These are phyloP conservation scores for Prosopis cineraria DNA, from an alignment of 306 rosid species.

Conservation along the genomic window DNA sequence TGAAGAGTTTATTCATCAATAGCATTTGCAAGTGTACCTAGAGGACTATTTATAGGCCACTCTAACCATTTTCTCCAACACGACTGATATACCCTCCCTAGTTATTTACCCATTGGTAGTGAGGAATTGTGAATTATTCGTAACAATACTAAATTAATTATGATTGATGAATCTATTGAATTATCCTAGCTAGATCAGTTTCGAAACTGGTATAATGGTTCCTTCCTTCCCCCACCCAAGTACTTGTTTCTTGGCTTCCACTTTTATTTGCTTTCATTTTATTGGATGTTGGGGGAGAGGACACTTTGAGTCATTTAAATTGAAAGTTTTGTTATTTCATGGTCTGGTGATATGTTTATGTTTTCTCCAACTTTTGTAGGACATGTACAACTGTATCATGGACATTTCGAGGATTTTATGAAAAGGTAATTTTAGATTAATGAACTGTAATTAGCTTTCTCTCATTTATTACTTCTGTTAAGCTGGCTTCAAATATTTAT, in stretches of 20 bases:
- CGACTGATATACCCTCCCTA: not conserved
- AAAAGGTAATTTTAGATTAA: constrained; percentile 65
- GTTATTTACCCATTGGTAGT: not conserved
- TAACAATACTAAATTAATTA: not conserved
- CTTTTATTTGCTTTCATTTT: not conserved
- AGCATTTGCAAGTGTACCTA: not conserved
- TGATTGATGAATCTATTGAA: constrained; percentile 9
- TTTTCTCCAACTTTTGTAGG: constrained; percentile 53
- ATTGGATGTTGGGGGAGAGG: not conserved
- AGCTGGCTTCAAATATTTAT: constrained; percentile 23
- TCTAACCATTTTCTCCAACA: not conserved
- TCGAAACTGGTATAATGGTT: constrained; percentile 4
- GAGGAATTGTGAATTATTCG: not conserved
- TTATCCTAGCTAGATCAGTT: constrained; percentile 26
- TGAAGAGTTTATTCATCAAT: not conserved
- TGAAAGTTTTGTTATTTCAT: not conserved
- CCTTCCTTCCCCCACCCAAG: not conserved
- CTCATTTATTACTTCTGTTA: not conserved
- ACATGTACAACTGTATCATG: constrained; percentile 99
- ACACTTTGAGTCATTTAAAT: constrained; percentile 1
- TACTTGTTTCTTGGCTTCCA: not conserved
- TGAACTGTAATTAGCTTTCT: not conserved
- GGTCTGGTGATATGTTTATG: constrained; percentile 20
- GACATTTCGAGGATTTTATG: constrained; percentile 97
- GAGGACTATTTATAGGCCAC: not conserved